Conservation (phyloP, 106 monocot genomes). For the Dendrobium officinale region DNA sequence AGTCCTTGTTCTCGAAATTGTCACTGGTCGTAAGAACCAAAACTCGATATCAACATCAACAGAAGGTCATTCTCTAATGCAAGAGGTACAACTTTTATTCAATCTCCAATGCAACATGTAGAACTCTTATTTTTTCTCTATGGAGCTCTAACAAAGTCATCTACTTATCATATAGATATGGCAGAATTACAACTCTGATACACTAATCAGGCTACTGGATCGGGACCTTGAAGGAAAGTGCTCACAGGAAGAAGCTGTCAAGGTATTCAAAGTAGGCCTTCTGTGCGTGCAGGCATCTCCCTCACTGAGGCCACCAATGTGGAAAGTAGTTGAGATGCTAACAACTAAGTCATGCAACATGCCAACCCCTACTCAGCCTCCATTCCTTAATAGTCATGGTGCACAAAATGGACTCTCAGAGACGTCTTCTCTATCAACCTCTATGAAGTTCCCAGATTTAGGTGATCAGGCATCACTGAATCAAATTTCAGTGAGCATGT, state of each 20-base stretch:
- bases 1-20: constrained; percentile 42
- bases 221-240: constrained; percentile 27
- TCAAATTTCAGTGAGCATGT: constrained; percentile 28
- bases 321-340: constrained; percentile 50
- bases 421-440: constrained; percentile 13
- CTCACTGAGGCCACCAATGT: constrained; percentile 47
- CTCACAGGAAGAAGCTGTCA: constrained; percentile 24
- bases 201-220: constrained; percentile 34
- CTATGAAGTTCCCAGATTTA: constrained; percentile 7
- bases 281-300: constrained; percentile 21
- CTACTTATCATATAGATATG: constrained; percentile 34
- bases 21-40: constrained; percentile 48
- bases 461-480: constrained; percentile 28
- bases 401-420: constrained; percentile 10
- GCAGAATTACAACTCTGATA: constrained; percentile 35
- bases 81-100: constrained; percentile 17
- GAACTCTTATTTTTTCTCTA: too few species aligned
- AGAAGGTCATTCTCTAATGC: constrained; percentile 36
- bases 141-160: neutral
- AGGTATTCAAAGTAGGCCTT: constrained; percentile 46
- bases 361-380: constrained; percentile 46
- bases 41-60: constrained; percentile 27
- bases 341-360: constrained; percentile 8
- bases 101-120: constrained; percentile 18
- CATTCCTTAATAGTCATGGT: constrained; percentile 29